Evolutionary conservation across 106 monocot genomes (phyloP).

Genomic region (Dendrobium huoshanense): DNA sequence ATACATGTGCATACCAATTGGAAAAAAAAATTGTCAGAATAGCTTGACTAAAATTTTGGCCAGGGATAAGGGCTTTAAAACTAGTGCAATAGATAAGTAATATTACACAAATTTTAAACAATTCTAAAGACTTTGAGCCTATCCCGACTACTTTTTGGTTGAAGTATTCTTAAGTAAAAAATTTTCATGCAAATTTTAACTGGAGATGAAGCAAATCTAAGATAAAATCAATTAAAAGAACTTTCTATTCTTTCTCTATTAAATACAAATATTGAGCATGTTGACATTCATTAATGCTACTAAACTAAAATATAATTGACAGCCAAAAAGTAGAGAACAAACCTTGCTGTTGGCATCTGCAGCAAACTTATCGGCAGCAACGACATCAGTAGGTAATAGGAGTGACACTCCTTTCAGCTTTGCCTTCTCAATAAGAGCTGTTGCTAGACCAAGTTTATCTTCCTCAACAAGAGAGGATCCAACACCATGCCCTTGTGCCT

Average conservation of each 20-base stretch:
- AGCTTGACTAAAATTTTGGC: too few relatives aligned
- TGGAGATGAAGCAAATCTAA: too few relatives aligned
- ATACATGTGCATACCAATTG: too few relatives aligned
- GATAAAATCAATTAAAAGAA: background rate
- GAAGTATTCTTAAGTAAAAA: too few relatives aligned
- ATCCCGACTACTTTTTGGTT: too few relatives aligned
- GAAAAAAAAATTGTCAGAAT: too few relatives aligned
- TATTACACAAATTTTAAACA: too few relatives aligned
- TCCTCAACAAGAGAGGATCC: conserved; percentile 68
- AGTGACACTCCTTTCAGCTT: conserved; percentile 54
- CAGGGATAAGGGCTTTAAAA: too few relatives aligned
- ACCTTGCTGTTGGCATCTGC: conserved; percentile 74
- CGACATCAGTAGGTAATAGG: conserved; percentile 60
- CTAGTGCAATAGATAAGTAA: too few relatives aligned
- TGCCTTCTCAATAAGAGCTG: conserved; percentile 56
- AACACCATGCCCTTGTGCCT: conserved; percentile 55
- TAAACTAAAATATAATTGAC: background rate
- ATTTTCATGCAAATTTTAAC: too few relatives aligned
- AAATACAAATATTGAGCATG: background rate
- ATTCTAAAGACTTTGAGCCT: too few relatives aligned
- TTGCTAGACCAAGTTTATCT: conserved; percentile 68
- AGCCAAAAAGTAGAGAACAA: conserved; percentile 1
- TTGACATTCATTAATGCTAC: background rate
- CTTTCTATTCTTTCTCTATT: background rate
- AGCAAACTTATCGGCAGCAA: conserved; percentile 65